phyloP scores from a whole-genome alignment of 345 rosid genomes.

The Corymbia maculata region DNA sequence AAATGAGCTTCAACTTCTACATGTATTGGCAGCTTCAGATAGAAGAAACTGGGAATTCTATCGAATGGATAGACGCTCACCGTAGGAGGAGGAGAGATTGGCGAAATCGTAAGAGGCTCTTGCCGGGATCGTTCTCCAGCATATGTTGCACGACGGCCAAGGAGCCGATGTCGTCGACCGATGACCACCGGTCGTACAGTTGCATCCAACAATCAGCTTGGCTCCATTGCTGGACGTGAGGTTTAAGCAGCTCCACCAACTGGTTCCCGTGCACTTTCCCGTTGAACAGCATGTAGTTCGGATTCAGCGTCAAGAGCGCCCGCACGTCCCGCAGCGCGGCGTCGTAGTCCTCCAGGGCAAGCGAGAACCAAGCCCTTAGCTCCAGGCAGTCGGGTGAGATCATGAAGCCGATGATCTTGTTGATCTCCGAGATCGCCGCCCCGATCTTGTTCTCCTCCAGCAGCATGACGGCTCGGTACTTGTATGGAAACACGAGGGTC shows the following conservation, averaged over 20 bases:
- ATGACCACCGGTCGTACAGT: slow-evolving; percentile 88
- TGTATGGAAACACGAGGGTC: slow-evolving; percentile 81
- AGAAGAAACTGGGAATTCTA: background rate
- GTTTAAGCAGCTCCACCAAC: slow-evolving; percentile 62
- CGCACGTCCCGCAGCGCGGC: slow-evolving; percentile 74
- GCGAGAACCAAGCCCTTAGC: slow-evolving; percentile 81
- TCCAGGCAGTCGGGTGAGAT: slow-evolving; percentile 83
- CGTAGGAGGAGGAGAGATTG: slow-evolving; percentile 91
- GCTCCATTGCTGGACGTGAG: slow-evolving; percentile 69
- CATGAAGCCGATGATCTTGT: slow-evolving; percentile 67
- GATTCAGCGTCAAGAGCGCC: slow-evolving; percentile 78
- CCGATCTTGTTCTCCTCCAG: slow-evolving; percentile 61
- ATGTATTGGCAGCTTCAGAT: background rate
- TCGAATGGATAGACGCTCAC: slow-evolving; percentile 7
- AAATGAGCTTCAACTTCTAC: background rate
- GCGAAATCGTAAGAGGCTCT: slow-evolving; percentile 77
- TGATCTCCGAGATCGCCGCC: slow-evolving; percentile 70
- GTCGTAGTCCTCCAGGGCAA: slow-evolving; percentile 70
- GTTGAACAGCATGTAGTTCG: slow-evolving; percentile 67
- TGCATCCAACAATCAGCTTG: slow-evolving; percentile 98
- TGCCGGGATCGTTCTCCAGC: slow-evolving; percentile 82
- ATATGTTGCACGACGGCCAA: slow-evolving; percentile 88
- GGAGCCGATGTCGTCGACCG: slow-evolving; percentile 93
- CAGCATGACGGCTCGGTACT: slow-evolving; percentile 60
- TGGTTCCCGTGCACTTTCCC: slow-evolving; percentile 61